Evolutionary conservation across 768 basidiomycete species (phyloP).

Genomic region (Naganishia kalamii): DNA sequence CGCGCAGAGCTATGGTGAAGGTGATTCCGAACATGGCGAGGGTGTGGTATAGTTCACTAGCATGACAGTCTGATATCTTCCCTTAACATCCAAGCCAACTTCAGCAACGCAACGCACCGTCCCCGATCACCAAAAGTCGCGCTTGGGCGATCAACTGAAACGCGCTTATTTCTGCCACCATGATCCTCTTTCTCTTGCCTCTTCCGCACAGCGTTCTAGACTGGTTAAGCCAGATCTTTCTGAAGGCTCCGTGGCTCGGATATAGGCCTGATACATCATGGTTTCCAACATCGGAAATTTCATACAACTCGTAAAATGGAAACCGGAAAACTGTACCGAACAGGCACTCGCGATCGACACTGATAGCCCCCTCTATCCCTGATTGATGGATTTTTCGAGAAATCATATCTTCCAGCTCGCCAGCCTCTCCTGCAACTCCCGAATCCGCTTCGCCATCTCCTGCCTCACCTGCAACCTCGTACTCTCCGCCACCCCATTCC

Average conservation of each 20-base stretch:
- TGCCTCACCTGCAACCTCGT: slow-evolving; percentile 49
- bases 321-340: no score
- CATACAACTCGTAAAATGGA: no score
- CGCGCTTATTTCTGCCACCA: slow-evolving; percentile 8
- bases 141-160: background rate
- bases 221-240: no score
- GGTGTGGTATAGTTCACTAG: background rate
- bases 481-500: slow-evolving; percentile 27
- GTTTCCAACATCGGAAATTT: no score
- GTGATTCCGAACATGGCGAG: background rate
- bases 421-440: slow-evolving; percentile 22
- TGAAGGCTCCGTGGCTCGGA: no score
- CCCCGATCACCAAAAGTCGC: slow-evolving; percentile 1
- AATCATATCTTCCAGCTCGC: slow-evolving; percentile 21
- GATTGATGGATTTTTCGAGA: background rate
- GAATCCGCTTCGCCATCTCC: slow-evolving; percentile 38
- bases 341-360: background rate
- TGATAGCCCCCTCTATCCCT: background rate
- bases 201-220: no score
- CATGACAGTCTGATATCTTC: background rate
- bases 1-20: slow-evolving; percentile 7
- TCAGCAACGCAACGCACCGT: background rate
- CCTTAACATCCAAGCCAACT: background rate
- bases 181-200: background rate
- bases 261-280: no score